A percentile compares a stretch with the other conserved stretches of the same genome.
phyloP scores from a whole-genome alignment of 2,329 filamentous ascomycete species.

The Beauveria rudraprayagi region DNA sequence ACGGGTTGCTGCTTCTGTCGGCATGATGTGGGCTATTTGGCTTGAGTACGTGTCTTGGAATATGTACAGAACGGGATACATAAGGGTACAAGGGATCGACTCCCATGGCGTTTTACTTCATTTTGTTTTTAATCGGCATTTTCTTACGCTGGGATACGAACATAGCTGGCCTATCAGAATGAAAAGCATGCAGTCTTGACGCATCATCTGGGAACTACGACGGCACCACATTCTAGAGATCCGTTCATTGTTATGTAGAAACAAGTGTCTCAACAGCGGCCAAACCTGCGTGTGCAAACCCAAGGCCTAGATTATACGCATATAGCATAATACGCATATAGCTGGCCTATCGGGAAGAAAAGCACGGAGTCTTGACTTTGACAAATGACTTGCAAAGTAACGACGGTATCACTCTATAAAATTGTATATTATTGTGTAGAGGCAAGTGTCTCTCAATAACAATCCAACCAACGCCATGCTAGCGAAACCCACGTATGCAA shows the following conservation, averaged over 20 bases:
- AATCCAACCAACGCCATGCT: neutral
- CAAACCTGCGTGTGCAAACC: too few species aligned
- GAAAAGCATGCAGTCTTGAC: neutral
- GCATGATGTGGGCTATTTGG: neutral
- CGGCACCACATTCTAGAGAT: neutral
- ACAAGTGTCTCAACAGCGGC: too few species aligned
- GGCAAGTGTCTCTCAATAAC: neutral
- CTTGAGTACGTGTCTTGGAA: slow-evolving; percentile 13
- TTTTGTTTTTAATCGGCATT: neutral
- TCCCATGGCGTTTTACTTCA: slow-evolving; percentile 17
- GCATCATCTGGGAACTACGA: neutral
- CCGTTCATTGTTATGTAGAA: too few species aligned
- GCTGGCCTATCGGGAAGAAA: too few species aligned
- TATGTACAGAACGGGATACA: slow-evolving; percentile 14
- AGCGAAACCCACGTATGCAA: neutral
- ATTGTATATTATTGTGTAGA: neutral
- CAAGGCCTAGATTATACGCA: too few species aligned
- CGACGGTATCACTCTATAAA: neutral
- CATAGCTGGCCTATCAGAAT: slow-evolving; percentile 6
- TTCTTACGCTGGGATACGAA: neutral
- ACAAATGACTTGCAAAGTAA: neutral
- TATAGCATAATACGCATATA: too few species aligned
- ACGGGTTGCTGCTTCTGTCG: too few species aligned
- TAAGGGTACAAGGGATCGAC: slow-evolving; percentile 13
- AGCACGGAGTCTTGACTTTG: too few species aligned